Evolutionary conservation across 192 early-diverging fungal genomes (phyloP).

Genomic region (Coemansia sp.): DNA sequence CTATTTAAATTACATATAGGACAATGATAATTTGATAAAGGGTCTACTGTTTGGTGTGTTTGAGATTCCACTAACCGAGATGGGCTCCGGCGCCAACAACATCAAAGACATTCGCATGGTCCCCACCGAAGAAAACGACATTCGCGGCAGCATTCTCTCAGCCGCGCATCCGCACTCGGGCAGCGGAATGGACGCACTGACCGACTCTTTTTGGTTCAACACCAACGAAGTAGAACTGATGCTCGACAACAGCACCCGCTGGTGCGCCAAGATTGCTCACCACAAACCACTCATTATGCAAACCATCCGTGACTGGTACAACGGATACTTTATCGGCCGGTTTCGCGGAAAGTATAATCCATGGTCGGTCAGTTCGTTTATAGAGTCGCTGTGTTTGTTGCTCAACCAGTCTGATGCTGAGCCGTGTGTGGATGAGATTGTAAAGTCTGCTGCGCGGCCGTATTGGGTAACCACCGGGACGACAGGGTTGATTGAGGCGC

Average conservation of each 20-base stretch:
- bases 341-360: slow-evolving; percentile 50
- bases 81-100: slow-evolving; percentile 41
- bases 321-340: slow-evolving; percentile 34
- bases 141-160: slow-evolving; percentile 17
- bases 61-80: slow-evolving; percentile 39
- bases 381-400: slow-evolving; percentile 20
- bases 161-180: slow-evolving; percentile 24
- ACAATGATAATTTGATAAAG: slow-evolving; percentile 25
- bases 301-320: slow-evolving; percentile 25
- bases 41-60: slow-evolving; percentile 39
- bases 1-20: slow-evolving; percentile 5
- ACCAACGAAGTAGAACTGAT: slow-evolving; percentile 25
- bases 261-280: slow-evolving; percentile 5
- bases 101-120: slow-evolving; percentile 40
- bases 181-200: slow-evolving; percentile 27
- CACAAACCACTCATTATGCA: slow-evolving; percentile 23
- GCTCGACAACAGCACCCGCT: slow-evolving; percentile 28
- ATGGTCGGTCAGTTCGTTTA: slow-evolving; percentile 43
- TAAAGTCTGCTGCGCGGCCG: slow-evolving; percentile 13
- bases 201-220: slow-evolving; percentile 41
- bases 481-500: slow-evolving; percentile 17
- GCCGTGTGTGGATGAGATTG: not conserved
- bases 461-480: slow-evolving; percentile 35
- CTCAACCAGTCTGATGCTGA: slow-evolving; percentile 4
- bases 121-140: slow-evolving; percentile 29